These are phyloP conservation scores for Leccinum cinnamomeum DNA, from an alignment of 1,284 basidiomycete genomes.

Conservation along the genomic window DNA sequence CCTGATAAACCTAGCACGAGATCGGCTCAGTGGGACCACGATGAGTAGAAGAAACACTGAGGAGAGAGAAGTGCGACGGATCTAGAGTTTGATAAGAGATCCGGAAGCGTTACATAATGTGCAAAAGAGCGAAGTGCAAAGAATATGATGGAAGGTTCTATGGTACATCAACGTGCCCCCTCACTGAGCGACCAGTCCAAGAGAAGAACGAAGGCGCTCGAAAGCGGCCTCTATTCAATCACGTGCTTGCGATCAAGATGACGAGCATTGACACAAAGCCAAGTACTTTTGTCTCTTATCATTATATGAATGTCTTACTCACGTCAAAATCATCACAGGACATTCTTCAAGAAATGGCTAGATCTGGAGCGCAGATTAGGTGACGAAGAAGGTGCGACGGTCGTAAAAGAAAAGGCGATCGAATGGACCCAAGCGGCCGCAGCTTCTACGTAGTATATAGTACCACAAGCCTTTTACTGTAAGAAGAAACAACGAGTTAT, in stretches of 20 bases:
- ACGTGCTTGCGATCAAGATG: constrained; percentile 82
- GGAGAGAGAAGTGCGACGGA: no score
- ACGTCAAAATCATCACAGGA: constrained; percentile 43
- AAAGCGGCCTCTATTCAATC: constrained; percentile 61
- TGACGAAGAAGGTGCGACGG: constrained; percentile 78
- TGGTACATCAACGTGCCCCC: no score
- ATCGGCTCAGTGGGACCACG: no score
- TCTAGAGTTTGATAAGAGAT: no score
- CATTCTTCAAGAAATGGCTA: constrained; percentile 98
- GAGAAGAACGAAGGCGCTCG: no score
- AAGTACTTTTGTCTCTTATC: constrained; percentile 56
- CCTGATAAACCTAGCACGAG: background rate
- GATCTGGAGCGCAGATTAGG: constrained; percentile 86
- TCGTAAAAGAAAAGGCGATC: constrained; percentile 85
- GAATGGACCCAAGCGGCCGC: constrained; percentile 77
- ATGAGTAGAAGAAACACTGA: no score
- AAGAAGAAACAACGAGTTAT: constrained; percentile 36
- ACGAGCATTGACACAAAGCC: constrained; percentile 93
- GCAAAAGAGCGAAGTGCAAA: no score
- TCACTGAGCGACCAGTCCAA: no score
- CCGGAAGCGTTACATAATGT: no score
- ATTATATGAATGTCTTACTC: constrained; percentile 1
- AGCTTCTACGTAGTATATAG: constrained; percentile 34
- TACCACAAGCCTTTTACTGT: constrained; percentile 24
- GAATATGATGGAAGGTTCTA: no score